These are phyloP conservation scores for Lagenaria siceraria DNA, from an alignment of 306 rosid genomes.

Conservation along the genomic window DNA sequence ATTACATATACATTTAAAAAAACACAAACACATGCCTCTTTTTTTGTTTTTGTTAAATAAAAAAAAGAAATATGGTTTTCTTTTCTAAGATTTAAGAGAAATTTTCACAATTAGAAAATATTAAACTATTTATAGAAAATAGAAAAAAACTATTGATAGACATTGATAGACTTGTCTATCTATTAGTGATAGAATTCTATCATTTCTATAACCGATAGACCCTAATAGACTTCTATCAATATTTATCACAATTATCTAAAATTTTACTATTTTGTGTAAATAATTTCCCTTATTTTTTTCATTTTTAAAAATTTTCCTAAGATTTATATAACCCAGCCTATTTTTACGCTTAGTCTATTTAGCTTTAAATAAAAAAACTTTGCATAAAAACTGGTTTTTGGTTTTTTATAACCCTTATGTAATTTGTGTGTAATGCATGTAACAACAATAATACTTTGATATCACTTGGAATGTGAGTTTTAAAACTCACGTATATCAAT, in stretches of 20 bases:
- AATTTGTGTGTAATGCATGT: not conserved
- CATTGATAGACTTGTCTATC: no score
- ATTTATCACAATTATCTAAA: no score
- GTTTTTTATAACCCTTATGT: not conserved
- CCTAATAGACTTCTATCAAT: no score
- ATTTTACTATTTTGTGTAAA: no score
- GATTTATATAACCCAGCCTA: not conserved
- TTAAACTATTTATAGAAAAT: no score
- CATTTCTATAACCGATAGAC: no score
- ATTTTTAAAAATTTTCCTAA: no score
- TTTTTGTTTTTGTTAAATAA: not conserved
- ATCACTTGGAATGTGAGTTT: not conserved
- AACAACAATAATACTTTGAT: not conserved
- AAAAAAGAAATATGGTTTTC: no score
- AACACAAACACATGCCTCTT: not conserved
- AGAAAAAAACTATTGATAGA: no score
- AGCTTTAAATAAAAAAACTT: not conserved
- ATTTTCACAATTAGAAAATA: no score
- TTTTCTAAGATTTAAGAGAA: not conserved
- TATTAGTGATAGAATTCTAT: no score
- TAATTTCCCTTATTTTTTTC: no score
- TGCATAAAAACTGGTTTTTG: not conserved
- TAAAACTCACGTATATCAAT: not conserved
- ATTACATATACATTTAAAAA: slow-evolving; percentile 13
- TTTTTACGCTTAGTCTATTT: not conserved